phyloP scores from a whole-genome alignment of 2,329 filamentous ascomycete species.

The Beauveria scarabaeidicola region DNA sequence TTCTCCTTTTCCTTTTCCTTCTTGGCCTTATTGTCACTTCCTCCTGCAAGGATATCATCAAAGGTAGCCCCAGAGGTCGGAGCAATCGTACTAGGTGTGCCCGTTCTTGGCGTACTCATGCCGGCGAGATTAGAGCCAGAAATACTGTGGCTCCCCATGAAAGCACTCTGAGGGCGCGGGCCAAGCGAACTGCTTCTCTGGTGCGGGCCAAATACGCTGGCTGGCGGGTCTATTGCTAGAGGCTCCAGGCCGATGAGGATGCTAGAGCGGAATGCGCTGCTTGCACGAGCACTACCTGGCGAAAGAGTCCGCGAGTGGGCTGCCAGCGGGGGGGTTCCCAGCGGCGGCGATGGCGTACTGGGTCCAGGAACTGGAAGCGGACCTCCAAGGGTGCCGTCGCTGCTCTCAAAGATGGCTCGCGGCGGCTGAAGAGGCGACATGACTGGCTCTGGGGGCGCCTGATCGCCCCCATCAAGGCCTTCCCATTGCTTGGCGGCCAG shows the following conservation, averaged over 20 bases:
- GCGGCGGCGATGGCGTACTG: slow-evolving; percentile 21
- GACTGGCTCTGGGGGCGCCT: slow-evolving; percentile 22
- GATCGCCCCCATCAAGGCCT: slow-evolving; percentile 22
- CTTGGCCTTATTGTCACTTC: slow-evolving; percentile 25
- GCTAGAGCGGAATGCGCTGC: slow-evolving; percentile 31
- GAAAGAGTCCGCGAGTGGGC: slow-evolving; percentile 32
- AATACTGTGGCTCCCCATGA: slow-evolving; percentile 23
- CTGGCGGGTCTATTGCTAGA: slow-evolving; percentile 29
- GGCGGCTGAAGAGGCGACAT: slow-evolving; percentile 32
- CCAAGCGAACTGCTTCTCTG: slow-evolving; percentile 29
- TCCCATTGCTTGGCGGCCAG: slow-evolving; percentile 44
- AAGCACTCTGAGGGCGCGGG: slow-evolving; percentile 24
- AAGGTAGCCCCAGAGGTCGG: slow-evolving; percentile 33
- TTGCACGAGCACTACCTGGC: slow-evolving; percentile 24
- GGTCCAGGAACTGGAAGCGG: slow-evolving; percentile 15
- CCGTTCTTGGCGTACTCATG: slow-evolving; percentile 16
- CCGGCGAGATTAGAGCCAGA: slow-evolving; percentile 29
- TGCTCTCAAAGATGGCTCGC: slow-evolving; percentile 25
- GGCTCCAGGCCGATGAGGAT: slow-evolving; percentile 36
- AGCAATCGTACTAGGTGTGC: slow-evolving; percentile 15
- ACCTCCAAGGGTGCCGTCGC: slow-evolving; percentile 20
- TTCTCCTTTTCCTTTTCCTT: slow-evolving; percentile 31
- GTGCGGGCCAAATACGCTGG: slow-evolving; percentile 18
- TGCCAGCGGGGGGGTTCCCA: slow-evolving; percentile 23
- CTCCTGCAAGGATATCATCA: slow-evolving; percentile 37